Conservation (phyloP, 2,329 filamentous ascomycete genomes). For the Ambrosiella beaveri region DNA sequence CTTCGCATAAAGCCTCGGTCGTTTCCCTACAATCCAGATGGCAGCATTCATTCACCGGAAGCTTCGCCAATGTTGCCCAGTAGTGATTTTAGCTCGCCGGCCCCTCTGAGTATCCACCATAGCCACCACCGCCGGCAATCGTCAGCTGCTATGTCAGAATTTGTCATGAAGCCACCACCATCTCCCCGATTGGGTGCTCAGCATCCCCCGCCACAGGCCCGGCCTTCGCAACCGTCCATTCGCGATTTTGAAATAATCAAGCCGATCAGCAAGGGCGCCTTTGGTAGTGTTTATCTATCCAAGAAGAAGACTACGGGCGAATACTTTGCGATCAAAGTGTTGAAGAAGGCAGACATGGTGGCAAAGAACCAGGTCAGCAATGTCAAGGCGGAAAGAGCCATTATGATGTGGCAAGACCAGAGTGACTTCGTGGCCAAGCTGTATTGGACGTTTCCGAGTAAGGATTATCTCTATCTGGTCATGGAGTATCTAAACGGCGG, state of each 20-base stretch:
- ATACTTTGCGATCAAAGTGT: conserved; percentile 94
- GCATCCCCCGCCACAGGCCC: conserved; percentile 65
- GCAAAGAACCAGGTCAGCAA: conserved; percentile 99
- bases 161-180: conserved; percentile 48
- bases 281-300: conserved; percentile 91
- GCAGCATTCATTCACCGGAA: conserved; percentile 57
- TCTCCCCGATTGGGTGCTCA: conserved; percentile 68
- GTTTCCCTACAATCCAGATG: conserved; percentile 41
- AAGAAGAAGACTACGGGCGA: conserved; percentile 98
- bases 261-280: conserved; percentile 95
- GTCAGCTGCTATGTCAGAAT: conserved; percentile 65
- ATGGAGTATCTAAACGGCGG: conserved; percentile 99
- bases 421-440: conserved; percentile 98
- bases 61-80: conserved; percentile 73
- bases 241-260: conserved; percentile 99
- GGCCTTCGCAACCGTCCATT: conserved; percentile 84
- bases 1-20: conserved; percentile 71
- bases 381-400: conserved; percentile 93
- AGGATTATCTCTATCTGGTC: conserved; percentile 93
- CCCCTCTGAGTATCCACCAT: conserved; percentile 33
- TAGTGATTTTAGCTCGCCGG: conserved; percentile 65
- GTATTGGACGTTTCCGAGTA: conserved; percentile 99
- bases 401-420: conserved; percentile 99
- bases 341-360: conserved; percentile 99
- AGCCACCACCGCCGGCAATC: conserved; percentile 73